These are phyloP conservation scores for Kwoniella pini DNA, from an alignment of 768 basidiomycete genomes.

Conservation along the genomic window DNA sequence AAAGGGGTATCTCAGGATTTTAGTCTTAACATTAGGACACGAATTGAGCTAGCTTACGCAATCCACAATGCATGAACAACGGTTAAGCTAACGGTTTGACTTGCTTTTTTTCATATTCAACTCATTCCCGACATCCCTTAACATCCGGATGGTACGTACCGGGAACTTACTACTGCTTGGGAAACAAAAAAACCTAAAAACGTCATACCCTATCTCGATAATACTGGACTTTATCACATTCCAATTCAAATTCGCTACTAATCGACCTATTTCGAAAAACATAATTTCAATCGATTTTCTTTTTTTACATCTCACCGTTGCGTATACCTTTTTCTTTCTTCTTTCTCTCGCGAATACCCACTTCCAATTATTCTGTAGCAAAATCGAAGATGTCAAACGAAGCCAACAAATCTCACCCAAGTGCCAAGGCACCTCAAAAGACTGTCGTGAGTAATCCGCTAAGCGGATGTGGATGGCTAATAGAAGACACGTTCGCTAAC, in stretches of 20 bases:
- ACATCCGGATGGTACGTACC: not conserved
- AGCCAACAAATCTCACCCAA: conserved; percentile 33
- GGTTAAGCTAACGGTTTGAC: too few relatives aligned
- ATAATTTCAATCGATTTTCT: conserved; percentile 5
- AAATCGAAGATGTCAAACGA: conserved; percentile 9
- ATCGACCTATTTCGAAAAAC: not conserved
- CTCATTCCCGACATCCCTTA: too few relatives aligned
- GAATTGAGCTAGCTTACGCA: too few relatives aligned
- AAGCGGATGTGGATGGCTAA: not conserved
- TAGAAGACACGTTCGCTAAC: not conserved
- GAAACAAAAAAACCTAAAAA: not conserved
- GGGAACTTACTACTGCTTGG: not conserved
- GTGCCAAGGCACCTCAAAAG: conserved; percentile 46
- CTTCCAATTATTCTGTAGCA: not conserved
- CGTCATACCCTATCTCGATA: not conserved
- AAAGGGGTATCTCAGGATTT: too few relatives aligned
- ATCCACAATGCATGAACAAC: too few relatives aligned
- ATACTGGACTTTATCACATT: not conserved
- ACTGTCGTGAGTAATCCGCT: conserved; percentile 35
- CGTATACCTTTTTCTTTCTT: not conserved
- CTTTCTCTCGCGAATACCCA: not conserved
- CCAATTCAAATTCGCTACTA: not conserved
- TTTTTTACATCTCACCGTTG: not conserved
- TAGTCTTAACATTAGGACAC: too few relatives aligned
- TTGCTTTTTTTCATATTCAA: too few relatives aligned